Evolutionary conservation across 345 rosid genomes (phyloP).

Genomic region (Pugionium dolabratum): DNA sequence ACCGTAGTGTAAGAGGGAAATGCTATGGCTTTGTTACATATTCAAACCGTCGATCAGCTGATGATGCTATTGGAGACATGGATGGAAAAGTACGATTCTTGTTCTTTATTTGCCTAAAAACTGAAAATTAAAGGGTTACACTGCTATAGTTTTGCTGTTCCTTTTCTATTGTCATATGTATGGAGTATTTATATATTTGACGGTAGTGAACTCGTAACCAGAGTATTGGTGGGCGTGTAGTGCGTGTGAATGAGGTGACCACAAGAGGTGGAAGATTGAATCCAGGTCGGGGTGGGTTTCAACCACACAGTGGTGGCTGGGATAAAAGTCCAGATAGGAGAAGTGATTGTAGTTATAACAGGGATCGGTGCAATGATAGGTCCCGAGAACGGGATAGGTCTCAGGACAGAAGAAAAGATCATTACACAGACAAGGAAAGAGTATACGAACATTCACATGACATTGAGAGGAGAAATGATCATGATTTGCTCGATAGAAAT

Average conservation of each 20-base stretch:
- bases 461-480: slow-evolving; percentile 52
- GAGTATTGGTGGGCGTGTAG: slow-evolving; percentile 72
- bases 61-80: slow-evolving; percentile 83
- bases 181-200: slow-evolving; percentile 23
- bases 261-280: slow-evolving; percentile 64
- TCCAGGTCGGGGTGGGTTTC: slow-evolving; percentile 47
- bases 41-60: slow-evolving; percentile 70
- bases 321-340: slow-evolving; percentile 43
- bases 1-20: slow-evolving; percentile 67
- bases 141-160: not conserved
- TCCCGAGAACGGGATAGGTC: slow-evolving; percentile 62
- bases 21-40: slow-evolving; percentile 88
- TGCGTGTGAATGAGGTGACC: slow-evolving; percentile 78
- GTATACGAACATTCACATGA: slow-evolving; percentile 45
- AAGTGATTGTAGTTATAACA: slow-evolving; percentile 52
- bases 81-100: slow-evolving; percentile 72
- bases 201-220: slow-evolving; percentile 43
- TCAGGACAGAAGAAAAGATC: slow-evolving; percentile 52
- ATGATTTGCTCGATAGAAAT: slow-evolving; percentile 48
- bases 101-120: not conserved
- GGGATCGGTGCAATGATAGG: slow-evolving; percentile 53
- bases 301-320: slow-evolving; percentile 30
- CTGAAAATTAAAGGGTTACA: not conserved
- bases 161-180: not conserved
- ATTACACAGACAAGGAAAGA: slow-evolving; percentile 48